Evolutionary conservation across 2,329 filamentous ascomycete species (phyloP).

Genomic region (Stagonosporopsis rhizophila): DNA sequence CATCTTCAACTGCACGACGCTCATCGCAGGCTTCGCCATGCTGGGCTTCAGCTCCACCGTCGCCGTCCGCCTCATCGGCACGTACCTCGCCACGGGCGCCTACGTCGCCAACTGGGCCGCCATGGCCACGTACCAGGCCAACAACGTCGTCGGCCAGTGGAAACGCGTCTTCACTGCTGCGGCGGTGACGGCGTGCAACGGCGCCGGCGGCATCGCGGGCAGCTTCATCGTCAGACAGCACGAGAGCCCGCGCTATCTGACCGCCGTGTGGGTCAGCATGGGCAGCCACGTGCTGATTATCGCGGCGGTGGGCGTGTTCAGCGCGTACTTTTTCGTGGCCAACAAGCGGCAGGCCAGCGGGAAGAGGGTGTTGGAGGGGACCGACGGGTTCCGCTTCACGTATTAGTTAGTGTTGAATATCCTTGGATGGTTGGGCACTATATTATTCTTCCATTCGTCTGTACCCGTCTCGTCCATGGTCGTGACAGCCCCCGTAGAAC

Average conservation of each 20-base stretch:
- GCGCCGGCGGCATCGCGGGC: conserved; percentile 69
- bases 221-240: conserved; percentile 69
- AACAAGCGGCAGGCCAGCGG: conserved; percentile 60
- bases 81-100: conserved; percentile 70
- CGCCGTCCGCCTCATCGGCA: conserved; percentile 68
- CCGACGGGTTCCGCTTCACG: conserved; percentile 55
- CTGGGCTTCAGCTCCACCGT: conserved; percentile 67
- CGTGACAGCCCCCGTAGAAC: too few species aligned
- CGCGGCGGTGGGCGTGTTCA: conserved; percentile 59
- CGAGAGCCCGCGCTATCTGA: conserved; percentile 69
- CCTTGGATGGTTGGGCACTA: too few species aligned
- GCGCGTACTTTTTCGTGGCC: conserved; percentile 60
- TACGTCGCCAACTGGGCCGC: conserved; percentile 75
- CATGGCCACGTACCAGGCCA: conserved; percentile 63
- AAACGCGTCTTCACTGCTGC: conserved; percentile 69
- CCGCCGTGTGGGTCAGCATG: conserved; percentile 72
- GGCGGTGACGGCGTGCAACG: conserved; percentile 66
- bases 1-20: conserved; percentile 67
- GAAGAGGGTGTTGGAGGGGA: conserved; percentile 59
- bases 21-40: conserved; percentile 71
- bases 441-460: too few species aligned
- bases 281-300: conserved; percentile 66
- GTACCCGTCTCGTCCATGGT: too few species aligned
- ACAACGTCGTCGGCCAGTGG: conserved; percentile 63
- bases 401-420: too few species aligned